A percentile compares a stretch with the other conserved stretches of the same genome.
These are phyloP conservation scores for Malassezia equina DNA, from an alignment of 1,284 basidiomycete genomes.

Conservation along the genomic window DNA sequence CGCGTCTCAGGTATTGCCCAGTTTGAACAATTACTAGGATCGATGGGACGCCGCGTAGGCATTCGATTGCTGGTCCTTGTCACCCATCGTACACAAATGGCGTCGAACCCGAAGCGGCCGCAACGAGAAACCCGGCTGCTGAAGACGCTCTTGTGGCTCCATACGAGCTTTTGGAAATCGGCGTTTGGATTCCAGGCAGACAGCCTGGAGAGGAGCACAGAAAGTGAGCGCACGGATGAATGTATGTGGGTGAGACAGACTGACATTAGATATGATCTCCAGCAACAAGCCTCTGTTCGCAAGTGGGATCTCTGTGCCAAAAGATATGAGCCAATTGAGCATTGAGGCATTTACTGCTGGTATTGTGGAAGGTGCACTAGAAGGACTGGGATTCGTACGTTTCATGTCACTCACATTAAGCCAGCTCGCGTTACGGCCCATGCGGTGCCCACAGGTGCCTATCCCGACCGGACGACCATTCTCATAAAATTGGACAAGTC, in stretches of 20 bases:
- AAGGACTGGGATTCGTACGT: constrained; percentile 87
- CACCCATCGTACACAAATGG: constrained; percentile 30
- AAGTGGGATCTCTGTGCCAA: constrained; percentile 79
- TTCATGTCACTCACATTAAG: constrained; percentile 51
- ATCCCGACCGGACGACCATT: constrained; percentile 55
- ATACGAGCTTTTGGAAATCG: constrained; percentile 72
- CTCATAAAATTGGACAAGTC: constrained; percentile 41
- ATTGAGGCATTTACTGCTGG: constrained; percentile 95
- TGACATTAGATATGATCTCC: constrained; percentile 79
- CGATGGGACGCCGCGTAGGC: constrained; percentile 38
- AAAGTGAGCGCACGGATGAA: constrained; percentile 70
- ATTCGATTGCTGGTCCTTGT: constrained; percentile 26
- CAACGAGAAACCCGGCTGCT: constrained; percentile 39
- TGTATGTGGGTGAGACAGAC: constrained; percentile 57
- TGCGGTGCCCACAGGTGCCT: constrained; percentile 70
- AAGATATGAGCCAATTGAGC: constrained; percentile 82
- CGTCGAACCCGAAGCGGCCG: constrained; percentile 30
- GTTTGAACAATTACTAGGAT: constrained; percentile 55
- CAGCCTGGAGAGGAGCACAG: constrained; percentile 85
- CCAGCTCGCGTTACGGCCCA: constrained; percentile 94
- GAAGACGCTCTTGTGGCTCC: constrained; percentile 40
- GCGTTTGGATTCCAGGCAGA: constrained; percentile 89
- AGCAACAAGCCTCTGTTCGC: constrained; percentile 90
- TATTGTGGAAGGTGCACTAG: constrained; percentile 90
- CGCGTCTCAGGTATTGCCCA: constrained; percentile 87